Evolutionary conservation across 2,329 filamentous ascomycete species (phyloP).

Genomic region (Penicillium sp.): DNA sequence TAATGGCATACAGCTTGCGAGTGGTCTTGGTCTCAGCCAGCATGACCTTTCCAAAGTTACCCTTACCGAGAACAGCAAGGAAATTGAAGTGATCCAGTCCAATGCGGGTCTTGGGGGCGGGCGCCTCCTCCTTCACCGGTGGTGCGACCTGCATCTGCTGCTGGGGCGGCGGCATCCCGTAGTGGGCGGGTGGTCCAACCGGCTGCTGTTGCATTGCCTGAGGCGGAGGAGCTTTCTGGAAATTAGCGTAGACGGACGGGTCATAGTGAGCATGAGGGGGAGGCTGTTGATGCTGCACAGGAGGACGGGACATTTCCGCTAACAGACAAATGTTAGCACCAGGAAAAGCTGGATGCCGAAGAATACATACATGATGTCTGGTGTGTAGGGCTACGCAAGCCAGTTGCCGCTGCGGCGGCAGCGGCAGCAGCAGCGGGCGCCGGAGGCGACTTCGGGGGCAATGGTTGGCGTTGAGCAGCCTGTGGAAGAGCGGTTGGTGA

Average conservation of each 20-base stretch:
- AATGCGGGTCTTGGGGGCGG: constrained; percentile 59
- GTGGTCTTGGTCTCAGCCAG: constrained; percentile 91
- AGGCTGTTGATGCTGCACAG: constrained; percentile 26
- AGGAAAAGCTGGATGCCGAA: not conserved
- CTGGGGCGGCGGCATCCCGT: constrained; percentile 26
- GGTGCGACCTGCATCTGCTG: constrained; percentile 20
- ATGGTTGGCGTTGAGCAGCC: constrained; percentile 40
- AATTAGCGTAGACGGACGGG: constrained; percentile 39
- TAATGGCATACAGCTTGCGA: constrained; percentile 93
- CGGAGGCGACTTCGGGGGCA: constrained; percentile 45
- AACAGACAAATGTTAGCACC: constrained; percentile 30
- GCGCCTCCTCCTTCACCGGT: constrained; percentile 25
- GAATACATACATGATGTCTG: constrained; percentile 35
- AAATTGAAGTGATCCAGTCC: constrained; percentile 99
- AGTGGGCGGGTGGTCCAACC: constrained; percentile 16
- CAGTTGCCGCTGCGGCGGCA: constrained; percentile 46
- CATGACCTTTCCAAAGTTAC: constrained; percentile 99
- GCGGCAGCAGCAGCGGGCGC: constrained; percentile 47
- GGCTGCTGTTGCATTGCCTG: constrained; percentile 26
- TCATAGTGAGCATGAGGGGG: constrained; percentile 46
- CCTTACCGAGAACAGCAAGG: constrained; percentile 93
- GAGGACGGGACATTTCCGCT: constrained; percentile 39
- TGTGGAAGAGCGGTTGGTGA: constrained; percentile 34
- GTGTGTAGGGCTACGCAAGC: constrained; percentile 41
- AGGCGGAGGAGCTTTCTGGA: constrained; percentile 29